Evolutionary conservation across 192 early-diverging fungal genomes (phyloP).

Genomic region (Obelidium mucronatum): DNA sequence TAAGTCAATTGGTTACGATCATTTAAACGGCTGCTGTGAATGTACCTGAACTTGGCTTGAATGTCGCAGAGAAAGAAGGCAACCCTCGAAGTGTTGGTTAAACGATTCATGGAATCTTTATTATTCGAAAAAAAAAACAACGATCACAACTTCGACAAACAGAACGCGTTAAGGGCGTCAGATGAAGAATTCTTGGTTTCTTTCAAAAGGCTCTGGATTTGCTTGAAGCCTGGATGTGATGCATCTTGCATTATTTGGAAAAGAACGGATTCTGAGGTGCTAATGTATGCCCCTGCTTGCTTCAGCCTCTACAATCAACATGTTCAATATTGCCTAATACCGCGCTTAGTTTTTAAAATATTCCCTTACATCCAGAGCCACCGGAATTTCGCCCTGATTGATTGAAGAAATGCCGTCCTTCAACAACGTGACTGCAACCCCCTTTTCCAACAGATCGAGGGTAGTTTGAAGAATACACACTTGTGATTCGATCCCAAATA

Average conservation of each 20-base stretch:
- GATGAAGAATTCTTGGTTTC: constrained; percentile 72
- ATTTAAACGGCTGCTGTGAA: not conserved
- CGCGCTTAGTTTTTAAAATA: not conserved
- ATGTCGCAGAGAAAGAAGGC: constrained; percentile 96
- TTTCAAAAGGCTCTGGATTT: constrained; percentile 83
- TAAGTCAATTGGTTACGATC: not conserved
- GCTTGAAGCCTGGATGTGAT: constrained; percentile 80
- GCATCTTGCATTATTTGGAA: constrained; percentile 76
- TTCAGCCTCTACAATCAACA: not conserved
- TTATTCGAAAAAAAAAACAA: no score
- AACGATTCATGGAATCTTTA: no score
- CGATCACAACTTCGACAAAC: not conserved
- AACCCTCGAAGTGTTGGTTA: no score
- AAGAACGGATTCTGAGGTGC: constrained; percentile 55
- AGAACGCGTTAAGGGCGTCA: constrained; percentile 45
- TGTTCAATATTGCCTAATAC: not conserved
- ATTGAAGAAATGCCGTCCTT: constrained; percentile 92
- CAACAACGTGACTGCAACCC: constrained; percentile 86
- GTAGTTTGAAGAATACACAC: constrained; percentile 96
- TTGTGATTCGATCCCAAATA: constrained; percentile 84
- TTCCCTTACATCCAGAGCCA: constrained; percentile 8
- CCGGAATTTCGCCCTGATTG: constrained; percentile 76
- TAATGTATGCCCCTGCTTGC: constrained; percentile 45
- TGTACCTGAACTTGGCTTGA: constrained; percentile 70
- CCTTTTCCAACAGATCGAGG: constrained; percentile 81